Evolutionary conservation across 208 protist species (phyloP).

Genomic region (Wallacemonas sp.): DNA sequence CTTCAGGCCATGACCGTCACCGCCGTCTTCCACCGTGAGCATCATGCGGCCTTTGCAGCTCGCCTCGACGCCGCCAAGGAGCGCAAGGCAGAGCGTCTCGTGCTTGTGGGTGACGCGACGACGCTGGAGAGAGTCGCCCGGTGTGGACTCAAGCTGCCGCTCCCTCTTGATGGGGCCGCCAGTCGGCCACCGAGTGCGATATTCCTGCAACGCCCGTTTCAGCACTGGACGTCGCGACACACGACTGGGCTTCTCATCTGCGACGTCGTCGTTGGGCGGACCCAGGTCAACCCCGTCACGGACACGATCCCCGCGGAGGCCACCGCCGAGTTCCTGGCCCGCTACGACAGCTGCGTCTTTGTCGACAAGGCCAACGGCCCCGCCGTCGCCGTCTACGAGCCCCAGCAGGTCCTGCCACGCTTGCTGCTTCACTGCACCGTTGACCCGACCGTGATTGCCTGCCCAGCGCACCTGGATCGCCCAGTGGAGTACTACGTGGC

Average conservation of each 20-base stretch:
- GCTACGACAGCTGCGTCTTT: slow-evolving; percentile 67
- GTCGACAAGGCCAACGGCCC: slow-evolving; percentile 34
- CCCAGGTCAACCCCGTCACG: slow-evolving; percentile 24
- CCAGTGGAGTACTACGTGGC: slow-evolving; percentile 78
- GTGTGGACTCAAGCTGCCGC: neutral
- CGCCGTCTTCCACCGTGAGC: slow-evolving; percentile 55
- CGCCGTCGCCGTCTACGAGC: slow-evolving; percentile 49
- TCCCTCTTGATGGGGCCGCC: neutral
- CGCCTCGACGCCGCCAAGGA: slow-evolving; percentile 21
- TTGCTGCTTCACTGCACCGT: slow-evolving; percentile 64
- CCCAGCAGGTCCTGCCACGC: slow-evolving; percentile 62
- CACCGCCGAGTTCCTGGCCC: slow-evolving; percentile 31
- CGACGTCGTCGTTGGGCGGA: slow-evolving; percentile 62
- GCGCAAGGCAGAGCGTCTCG: slow-evolving; percentile 48
- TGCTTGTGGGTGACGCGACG: slow-evolving; percentile 51
- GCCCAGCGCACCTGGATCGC: slow-evolving; percentile 55
- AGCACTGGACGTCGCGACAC: slow-evolving; percentile 28
- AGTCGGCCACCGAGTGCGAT: slow-evolving; percentile 15
- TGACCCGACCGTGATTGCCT: slow-evolving; percentile 53
- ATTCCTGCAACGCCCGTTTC: slow-evolving; percentile 64
- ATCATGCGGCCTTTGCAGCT: slow-evolving; percentile 42
- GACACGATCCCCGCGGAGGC: slow-evolving; percentile 28
- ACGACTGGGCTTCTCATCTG: slow-evolving; percentile 62
- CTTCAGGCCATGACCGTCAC: slow-evolving; percentile 48
- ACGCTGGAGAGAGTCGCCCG: slow-evolving; percentile 11